These are phyloP conservation scores for Phyllosticta ampelicida DNA, from an alignment of 2,329 filamentous ascomycete genomes.

Conservation along the genomic window DNA sequence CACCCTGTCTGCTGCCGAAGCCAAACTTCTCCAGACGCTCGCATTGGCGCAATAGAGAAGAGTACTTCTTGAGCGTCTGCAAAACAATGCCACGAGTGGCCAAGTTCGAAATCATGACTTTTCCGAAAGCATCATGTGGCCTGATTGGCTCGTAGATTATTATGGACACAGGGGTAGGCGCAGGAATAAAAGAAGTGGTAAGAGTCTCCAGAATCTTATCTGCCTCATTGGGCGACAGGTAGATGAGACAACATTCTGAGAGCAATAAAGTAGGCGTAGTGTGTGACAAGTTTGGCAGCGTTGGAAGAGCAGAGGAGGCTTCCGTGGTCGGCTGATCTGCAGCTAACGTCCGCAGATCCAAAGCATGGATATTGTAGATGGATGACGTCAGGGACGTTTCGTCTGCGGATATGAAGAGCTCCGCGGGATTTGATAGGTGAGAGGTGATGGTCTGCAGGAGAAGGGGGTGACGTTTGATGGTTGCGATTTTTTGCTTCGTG, in stretches of 20 bases:
- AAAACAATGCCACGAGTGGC: constrained; percentile 71
- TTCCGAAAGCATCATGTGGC: constrained; percentile 75
- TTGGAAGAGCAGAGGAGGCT: constrained; percentile 16
- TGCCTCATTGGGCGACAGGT: constrained; percentile 59
- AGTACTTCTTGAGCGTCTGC: constrained; percentile 68
- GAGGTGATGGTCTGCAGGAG: constrained; percentile 16
- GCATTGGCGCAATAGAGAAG: constrained; percentile 56
- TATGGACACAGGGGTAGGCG: constrained; percentile 45
- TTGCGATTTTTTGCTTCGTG: constrained; percentile 51
- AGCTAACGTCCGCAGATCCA: constrained; percentile 58
- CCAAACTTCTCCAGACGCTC: constrained; percentile 55
- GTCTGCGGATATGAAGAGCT: constrained; percentile 27
- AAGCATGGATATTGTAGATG: constrained; percentile 43
- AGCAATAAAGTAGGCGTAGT: constrained; percentile 70
- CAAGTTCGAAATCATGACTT: constrained; percentile 86
- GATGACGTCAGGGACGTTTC: constrained; percentile 36
- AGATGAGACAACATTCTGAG: constrained; percentile 93
- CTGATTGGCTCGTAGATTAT: constrained; percentile 84
- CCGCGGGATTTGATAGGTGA: constrained; percentile 22
- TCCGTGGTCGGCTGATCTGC: constrained; percentile 9
- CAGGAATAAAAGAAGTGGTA: constrained; percentile 25
- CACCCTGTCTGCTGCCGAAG: constrained; percentile 47
- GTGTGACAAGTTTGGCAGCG: constrained; percentile 37
- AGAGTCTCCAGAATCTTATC: constrained; percentile 46
- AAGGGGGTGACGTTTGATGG: constrained; percentile 24